Evolutionary conservation across 164 flowering plant genomes (phyloP).

Genomic region (Vitis rotundifolia): DNA sequence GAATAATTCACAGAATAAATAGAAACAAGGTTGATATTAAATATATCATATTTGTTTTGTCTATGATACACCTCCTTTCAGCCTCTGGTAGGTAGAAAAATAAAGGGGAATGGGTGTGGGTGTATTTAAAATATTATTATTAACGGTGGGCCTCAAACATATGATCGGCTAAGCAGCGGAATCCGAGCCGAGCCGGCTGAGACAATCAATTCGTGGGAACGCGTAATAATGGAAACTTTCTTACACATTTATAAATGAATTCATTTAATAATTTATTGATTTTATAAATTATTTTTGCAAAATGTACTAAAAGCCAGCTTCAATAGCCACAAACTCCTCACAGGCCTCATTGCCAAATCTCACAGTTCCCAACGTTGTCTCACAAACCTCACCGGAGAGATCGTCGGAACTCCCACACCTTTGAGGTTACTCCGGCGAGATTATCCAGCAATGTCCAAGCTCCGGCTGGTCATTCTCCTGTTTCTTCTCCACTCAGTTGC

Average conservation of each 20-base stretch:
- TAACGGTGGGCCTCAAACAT: too few species aligned
- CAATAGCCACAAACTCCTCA: background rate
- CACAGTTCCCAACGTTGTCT: background rate
- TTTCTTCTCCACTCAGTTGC: conserved; percentile 21
- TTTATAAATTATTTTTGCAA: background rate
- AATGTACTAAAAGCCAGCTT: background rate
- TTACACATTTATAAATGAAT: background rate
- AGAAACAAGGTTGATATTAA: too few species aligned
- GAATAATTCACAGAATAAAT: too few species aligned
- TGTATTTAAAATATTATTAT: too few species aligned
- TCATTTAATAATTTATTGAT: too few species aligned
- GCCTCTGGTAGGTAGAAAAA: too few species aligned
- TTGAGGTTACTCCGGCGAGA: conserved; percentile 13
- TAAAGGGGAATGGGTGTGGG: too few species aligned
- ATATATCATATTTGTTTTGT: too few species aligned
- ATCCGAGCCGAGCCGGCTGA: background rate
- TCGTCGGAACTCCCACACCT: conserved; percentile 8
- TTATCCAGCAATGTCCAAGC: conserved; percentile 43
- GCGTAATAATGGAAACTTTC: background rate
- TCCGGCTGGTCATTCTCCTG: conserved; percentile 13
- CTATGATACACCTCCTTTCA: too few species aligned
- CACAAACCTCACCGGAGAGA: background rate
- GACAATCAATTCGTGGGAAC: background rate
- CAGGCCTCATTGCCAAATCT: background rate
- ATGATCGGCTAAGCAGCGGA: too few species aligned